Conservation (phyloP, 192 early-diverging fungal species). For the Coemansia sp. region DNA sequence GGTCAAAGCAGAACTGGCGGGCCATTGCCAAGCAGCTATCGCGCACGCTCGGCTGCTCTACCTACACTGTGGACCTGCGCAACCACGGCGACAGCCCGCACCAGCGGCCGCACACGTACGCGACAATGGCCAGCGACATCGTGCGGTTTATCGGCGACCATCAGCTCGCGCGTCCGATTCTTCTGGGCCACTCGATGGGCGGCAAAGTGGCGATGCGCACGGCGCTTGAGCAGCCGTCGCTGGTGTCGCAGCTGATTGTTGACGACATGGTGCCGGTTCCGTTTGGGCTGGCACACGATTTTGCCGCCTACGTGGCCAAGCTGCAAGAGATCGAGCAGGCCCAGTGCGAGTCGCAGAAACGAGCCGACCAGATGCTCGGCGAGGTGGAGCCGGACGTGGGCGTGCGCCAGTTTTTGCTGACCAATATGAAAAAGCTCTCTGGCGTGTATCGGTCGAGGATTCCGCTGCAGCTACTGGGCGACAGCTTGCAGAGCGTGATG, state of each 20-base stretch:
- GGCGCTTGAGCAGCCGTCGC: conserved; percentile 53
- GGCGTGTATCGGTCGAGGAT: conserved; percentile 62
- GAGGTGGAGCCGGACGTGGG: conserved; percentile 51
- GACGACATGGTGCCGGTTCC: conserved; percentile 68
- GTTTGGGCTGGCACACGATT: conserved; percentile 52
- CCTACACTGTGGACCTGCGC: conserved; percentile 78
- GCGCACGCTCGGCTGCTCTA: conserved; percentile 56
- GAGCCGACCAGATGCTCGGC: conserved; percentile 59
- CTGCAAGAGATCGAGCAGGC: conserved; percentile 58
- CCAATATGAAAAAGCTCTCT: conserved; percentile 72
- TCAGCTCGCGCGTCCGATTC: conserved; percentile 47
- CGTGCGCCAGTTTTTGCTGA: conserved; percentile 81
- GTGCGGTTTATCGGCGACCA: conserved; percentile 62
- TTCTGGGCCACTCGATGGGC: conserved; percentile 93
- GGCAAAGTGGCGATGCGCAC: conserved; percentile 72
- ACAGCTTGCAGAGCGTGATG: conserved; percentile 54
- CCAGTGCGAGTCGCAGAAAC: conserved; percentile 52
- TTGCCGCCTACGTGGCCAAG: conserved; percentile 54
- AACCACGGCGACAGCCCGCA: conserved; percentile 94
- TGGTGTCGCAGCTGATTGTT: conserved; percentile 58
- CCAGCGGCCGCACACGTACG: conserved; percentile 57
- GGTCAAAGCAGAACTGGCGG: conserved; percentile 92
- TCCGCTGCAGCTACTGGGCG: conserved; percentile 65
- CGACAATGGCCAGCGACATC: conserved; percentile 78
- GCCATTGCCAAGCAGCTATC: conserved; percentile 74